phyloP scores from a whole-genome alignment of 2,329 filamentous ascomycete species.

The Talaromyces sp. region DNA sequence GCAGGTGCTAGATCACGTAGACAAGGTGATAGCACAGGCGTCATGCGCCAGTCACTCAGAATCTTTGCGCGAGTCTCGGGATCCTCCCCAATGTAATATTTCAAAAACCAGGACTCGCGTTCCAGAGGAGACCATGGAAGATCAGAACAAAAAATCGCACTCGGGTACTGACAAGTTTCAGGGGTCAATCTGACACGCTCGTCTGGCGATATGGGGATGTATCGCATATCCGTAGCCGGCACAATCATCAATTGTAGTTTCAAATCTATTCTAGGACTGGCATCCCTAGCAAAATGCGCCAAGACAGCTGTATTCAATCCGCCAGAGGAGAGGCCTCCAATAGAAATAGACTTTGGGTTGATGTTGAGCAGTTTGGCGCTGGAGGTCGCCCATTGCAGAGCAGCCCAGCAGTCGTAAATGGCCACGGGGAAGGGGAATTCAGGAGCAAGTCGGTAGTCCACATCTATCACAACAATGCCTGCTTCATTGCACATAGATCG shows the following conservation, averaged over 20 bases:
- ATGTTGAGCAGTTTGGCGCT: slow-evolving; percentile 36
- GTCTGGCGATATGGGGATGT: slow-evolving; percentile 21
- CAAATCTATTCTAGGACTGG: slow-evolving; percentile 23
- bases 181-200: slow-evolving; percentile 17
- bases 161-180: slow-evolving; percentile 26
- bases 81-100: slow-evolving; percentile 30
- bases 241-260: slow-evolving; percentile 33
- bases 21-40: slow-evolving; percentile 37
- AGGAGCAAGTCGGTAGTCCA: slow-evolving; percentile 44
- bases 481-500: slow-evolving; percentile 40
- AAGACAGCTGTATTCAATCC: slow-evolving; percentile 41
- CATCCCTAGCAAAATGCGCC: slow-evolving; percentile 38
- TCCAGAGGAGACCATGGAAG: slow-evolving; percentile 30
- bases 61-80: background rate
- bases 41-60: slow-evolving; percentile 41
- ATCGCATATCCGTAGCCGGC: slow-evolving; percentile 34
- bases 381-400: slow-evolving; percentile 38
- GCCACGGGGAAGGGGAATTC: slow-evolving; percentile 39
- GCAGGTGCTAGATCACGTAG: slow-evolving; percentile 39
- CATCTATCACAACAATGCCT: slow-evolving; percentile 43
- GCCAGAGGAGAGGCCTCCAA: slow-evolving; percentile 42
- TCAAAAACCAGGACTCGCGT: slow-evolving; percentile 33
- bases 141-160: slow-evolving; percentile 25
- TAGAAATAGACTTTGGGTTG: slow-evolving; percentile 32
- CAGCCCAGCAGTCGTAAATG: slow-evolving; percentile 40